Evolutionary conservation across 1,284 basidiomycete genomes (phyloP), one percentile per base, ranked within the genome.

Genomic region (Fomitopsis betulina): DNA sequence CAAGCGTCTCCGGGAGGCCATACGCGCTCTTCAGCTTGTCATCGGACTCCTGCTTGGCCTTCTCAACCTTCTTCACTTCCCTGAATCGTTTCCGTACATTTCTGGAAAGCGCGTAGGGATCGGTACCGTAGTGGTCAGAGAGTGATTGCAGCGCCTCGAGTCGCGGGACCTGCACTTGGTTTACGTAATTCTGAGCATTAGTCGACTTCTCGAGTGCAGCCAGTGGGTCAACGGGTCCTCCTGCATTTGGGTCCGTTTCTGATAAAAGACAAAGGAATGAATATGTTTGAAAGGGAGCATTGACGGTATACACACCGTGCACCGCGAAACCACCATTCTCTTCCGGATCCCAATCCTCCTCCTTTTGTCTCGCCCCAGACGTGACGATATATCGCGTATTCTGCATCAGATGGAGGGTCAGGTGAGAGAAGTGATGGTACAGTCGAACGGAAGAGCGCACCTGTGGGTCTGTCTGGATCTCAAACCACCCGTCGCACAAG

Each of bases 381-480:
- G 84, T 81, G 0, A 98, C 94, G n/a, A 96, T 86, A 70, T 99
- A 99, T 21, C 89, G 84, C 0, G 96, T 95, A 67, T 98, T 97
- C 94, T 97, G 66, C 10, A 51, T 3, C 17, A 49, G 12, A 30
- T 32, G 39, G 21, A 43, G 57, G 33, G 32, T n/a, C 23, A 1
- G 25, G n/a, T 5, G 51, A n/a, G 21, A 53, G 5, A 21, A 38
- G 5, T 17, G 19, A 17, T 17, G 10, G n/a, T 37, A 9, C 35
- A 30, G 8, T 30, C 8, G 13, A n/a, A 30, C 21, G 9, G 50
- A 53, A 13, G 47, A 23, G 17, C 77, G 51, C 62, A 92, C 94
- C 85, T 96, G 90, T 0, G 96, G 97, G 69, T 99, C 97, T 2
- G 97, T 99, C 63, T 95, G 85, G 56, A 99, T 95, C 75, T 97